A percentile compares a stretch with the other conserved stretches of the same genome.
phyloP scores from a whole-genome alignment of 2,329 filamentous ascomycete species.

The Monilinia vaccinii-corymbosi region DNA sequence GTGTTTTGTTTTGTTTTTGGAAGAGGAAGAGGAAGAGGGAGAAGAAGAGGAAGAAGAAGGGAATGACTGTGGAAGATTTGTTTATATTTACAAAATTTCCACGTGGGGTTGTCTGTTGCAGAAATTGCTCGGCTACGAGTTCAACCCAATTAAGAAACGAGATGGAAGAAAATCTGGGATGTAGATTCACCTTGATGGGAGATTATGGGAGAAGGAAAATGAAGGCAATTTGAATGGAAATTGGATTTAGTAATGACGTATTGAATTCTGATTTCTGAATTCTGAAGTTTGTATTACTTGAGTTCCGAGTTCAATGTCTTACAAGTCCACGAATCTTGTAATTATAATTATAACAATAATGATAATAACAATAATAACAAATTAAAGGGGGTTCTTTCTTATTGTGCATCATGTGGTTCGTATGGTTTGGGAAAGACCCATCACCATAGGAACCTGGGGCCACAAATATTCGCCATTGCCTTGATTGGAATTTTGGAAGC shows the following conservation, averaged over 20 bases:
- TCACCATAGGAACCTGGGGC: neutral
- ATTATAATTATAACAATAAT: neutral
- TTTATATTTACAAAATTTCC: conserved; percentile 3
- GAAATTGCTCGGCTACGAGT: neutral
- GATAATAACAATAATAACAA: too few relatives aligned
- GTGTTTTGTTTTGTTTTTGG: neutral
- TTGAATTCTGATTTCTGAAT: neutral
- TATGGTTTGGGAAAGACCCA: neutral
- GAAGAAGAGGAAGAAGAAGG: neutral
- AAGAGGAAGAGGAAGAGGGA: neutral
- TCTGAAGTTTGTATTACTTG: neutral
- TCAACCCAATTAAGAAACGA: neutral
- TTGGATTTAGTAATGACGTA: conserved; percentile 1
- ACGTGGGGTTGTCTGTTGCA: neutral
- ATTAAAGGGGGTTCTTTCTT: conserved; percentile 1
- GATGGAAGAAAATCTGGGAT: neutral
- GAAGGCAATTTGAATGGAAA: neutral
- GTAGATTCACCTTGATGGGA: neutral
- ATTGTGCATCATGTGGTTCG: neutral
- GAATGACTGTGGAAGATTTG: neutral
- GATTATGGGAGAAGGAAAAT: neutral
- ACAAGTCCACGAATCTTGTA: neutral
- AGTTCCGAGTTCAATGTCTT: neutral
- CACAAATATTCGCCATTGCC: neutral
- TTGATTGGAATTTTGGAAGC: neutral